These are phyloP conservation scores for Lentinula aciculospora DNA, from an alignment of 768 basidiomycete genomes.

Conservation along the genomic window DNA sequence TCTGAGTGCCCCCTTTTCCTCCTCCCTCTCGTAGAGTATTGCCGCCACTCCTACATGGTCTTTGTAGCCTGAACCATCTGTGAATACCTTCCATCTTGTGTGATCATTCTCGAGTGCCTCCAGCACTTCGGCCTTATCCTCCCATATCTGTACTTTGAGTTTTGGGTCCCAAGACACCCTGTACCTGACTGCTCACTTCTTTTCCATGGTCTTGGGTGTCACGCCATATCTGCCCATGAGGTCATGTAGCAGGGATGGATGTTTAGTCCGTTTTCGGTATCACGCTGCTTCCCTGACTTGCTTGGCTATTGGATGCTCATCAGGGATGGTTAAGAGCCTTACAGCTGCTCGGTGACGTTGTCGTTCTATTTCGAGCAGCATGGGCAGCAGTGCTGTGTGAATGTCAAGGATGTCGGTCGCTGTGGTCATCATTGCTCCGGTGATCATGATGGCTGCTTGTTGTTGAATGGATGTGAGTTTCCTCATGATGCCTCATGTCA, in stretches of 20 bases:
- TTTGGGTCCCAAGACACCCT: no score
- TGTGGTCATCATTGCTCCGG: conserved; percentile 8
- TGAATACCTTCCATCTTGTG: no score
- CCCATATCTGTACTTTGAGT: no score
- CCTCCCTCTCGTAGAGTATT: no score
- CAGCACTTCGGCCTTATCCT: no score
- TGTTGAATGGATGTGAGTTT: neutral
- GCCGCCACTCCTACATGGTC: no score
- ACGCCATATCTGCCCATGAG: no score
- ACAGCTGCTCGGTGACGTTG: neutral
- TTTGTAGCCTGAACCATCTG: no score
- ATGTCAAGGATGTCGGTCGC: conserved; percentile 9
- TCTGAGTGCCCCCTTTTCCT: neutral
- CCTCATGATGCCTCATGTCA: neutral
- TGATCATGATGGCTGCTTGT: neutral
- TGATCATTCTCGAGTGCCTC: no score
- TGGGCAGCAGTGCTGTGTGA: conserved; percentile 10
- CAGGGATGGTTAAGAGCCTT: conserved; percentile 9
- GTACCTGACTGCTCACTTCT: no score
- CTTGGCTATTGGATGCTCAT: neutral
- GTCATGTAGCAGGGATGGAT: no score
- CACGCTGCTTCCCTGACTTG: neutral
- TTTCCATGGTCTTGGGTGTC: no score
- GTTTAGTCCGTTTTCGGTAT: neutral
- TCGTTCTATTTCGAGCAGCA: conserved; percentile 4